Evolutionary conservation across 2,329 filamentous ascomycete genomes (phyloP).

Genomic region (Penicillium expansum): DNA sequence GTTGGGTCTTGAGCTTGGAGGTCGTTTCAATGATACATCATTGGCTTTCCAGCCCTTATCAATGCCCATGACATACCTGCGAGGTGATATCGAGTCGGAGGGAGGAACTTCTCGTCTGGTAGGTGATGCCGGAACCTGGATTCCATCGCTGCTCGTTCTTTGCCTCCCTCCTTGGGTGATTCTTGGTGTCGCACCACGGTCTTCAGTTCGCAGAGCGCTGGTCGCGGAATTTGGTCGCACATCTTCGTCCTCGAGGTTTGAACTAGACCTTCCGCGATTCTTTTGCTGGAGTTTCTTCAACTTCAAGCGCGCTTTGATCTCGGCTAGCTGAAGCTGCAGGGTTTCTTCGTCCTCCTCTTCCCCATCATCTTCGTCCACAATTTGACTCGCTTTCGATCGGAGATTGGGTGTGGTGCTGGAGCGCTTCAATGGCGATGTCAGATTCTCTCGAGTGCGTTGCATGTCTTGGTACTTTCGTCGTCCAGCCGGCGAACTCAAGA

Average conservation of each 20-base stretch:
- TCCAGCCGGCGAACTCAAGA: slow-evolving; percentile 71
- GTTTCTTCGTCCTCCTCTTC: slow-evolving; percentile 86
- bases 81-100: slow-evolving; percentile 67
- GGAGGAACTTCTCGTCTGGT: slow-evolving; percentile 50
- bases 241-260: slow-evolving; percentile 23
- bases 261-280: slow-evolving; percentile 33
- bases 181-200: slow-evolving; percentile 15
- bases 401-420: slow-evolving; percentile 44
- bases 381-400: slow-evolving; percentile 32
- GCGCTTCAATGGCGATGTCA: slow-evolving; percentile 63
- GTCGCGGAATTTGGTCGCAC: slow-evolving; percentile 28
- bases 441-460: slow-evolving; percentile 64
- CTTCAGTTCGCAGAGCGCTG: slow-evolving; percentile 22
- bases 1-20: slow-evolving; percentile 39
- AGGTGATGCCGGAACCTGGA: slow-evolving; percentile 78
- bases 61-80: slow-evolving; percentile 77
- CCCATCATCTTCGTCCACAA: slow-evolving; percentile 49
- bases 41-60: slow-evolving; percentile 79
- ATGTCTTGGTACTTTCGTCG: slow-evolving; percentile 70
- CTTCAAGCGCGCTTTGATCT: slow-evolving; percentile 82
- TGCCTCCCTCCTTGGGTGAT: slow-evolving; percentile 13
- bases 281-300: slow-evolving; percentile 77
- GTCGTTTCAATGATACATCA: slow-evolving; percentile 80
- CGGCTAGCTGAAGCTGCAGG: slow-evolving; percentile 77
- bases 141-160: slow-evolving; percentile 29